These are phyloP conservation scores for Tetracentron sinense DNA, from an alignment of 164 flowering plant genomes.

Conservation along the genomic window DNA sequence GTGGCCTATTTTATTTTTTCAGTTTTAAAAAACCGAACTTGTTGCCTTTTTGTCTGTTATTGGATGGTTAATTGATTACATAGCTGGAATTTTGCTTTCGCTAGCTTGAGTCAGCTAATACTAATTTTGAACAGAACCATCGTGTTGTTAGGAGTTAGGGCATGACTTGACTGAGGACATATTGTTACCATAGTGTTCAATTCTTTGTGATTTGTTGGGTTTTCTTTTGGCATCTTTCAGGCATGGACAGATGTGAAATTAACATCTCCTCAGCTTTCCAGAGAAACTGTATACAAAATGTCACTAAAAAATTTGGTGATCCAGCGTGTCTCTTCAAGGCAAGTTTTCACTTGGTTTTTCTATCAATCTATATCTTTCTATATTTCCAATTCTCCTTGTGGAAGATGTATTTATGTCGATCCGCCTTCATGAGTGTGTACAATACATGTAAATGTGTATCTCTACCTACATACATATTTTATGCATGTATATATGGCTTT, in stretches of 20 bases:
- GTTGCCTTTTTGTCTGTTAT: not conserved
- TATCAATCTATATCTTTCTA: too few species aligned
- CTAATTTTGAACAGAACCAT: not conserved
- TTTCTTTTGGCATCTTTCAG: constrained; percentile 38
- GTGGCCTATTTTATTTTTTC: too few species aligned
- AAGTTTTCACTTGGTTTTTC: constrained; percentile 24
- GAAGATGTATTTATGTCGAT: too few species aligned
- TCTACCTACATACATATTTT: not conserved
- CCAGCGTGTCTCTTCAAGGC: constrained; percentile 67
- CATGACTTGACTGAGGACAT: not conserved
- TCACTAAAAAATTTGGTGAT: constrained; percentile 58
- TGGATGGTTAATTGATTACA: not conserved
- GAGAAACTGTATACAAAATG: constrained; percentile 76
- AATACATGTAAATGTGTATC: too few species aligned
- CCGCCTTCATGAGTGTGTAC: too few species aligned
- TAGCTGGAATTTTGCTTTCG: not conserved
- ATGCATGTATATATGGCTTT: not conserved
- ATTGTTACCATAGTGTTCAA: not conserved
- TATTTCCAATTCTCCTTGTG: too few species aligned
- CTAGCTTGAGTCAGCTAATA: not conserved
- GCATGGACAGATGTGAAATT: constrained; percentile 86
- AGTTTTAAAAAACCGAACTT: too few species aligned
- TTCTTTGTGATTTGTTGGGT: constrained; percentile 5
- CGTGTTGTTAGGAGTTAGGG: not conserved
- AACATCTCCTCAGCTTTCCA: constrained; percentile 86